phyloP scores from a whole-genome alignment of 2,329 filamentous ascomycete species.

The Phyllosticta paracitricarpa region DNA sequence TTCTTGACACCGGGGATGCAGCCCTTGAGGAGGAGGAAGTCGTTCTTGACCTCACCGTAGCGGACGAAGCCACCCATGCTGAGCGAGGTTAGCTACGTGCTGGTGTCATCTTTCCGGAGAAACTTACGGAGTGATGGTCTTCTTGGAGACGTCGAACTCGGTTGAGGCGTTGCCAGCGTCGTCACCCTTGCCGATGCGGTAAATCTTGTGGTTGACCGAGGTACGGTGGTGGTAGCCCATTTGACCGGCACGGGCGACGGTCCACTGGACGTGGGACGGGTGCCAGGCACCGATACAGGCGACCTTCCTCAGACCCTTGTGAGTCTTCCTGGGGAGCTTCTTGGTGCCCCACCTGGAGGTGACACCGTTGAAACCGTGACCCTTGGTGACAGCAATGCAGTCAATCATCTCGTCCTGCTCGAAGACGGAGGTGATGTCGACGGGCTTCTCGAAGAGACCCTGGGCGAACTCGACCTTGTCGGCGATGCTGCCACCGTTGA shows the following conservation, averaged over 20 bases:
- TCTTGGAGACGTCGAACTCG: slow-evolving; percentile 95
- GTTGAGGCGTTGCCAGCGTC: slow-evolving; percentile 91
- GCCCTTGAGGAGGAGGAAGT: slow-evolving; percentile 97
- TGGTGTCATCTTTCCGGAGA: background rate
- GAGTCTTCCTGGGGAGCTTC: slow-evolving; percentile 99
- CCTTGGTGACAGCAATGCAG: slow-evolving; percentile 98
- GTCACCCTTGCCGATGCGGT: slow-evolving; percentile 89
- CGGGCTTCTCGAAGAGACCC: slow-evolving; percentile 98
- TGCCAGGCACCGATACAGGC: slow-evolving; percentile 99
- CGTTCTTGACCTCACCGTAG: slow-evolving; percentile 99
- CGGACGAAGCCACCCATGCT: slow-evolving; percentile 98
- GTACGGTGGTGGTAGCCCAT: slow-evolving; percentile 99
- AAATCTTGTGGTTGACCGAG: slow-evolving; percentile 99
- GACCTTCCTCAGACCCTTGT: slow-evolving; percentile 99
- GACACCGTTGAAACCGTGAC: slow-evolving; percentile 97
- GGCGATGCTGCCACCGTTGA: slow-evolving; percentile 92
- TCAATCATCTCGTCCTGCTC: slow-evolving; percentile 99
- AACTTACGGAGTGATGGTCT: slow-evolving; percentile 98
- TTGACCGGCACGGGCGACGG: slow-evolving; percentile 99
- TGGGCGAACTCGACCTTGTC: slow-evolving; percentile 97
- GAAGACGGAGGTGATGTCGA: slow-evolving; percentile 87
- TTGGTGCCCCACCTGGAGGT: slow-evolving; percentile 98
- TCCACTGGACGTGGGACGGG: slow-evolving; percentile 99
- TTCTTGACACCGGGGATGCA: slow-evolving; percentile 98
- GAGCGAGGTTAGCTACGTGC: slow-evolving; percentile 29